phyloP scores from a whole-genome alignment of 2,329 filamentous ascomycete genomes.

The Ilyonectria mors-panacis region DNA sequence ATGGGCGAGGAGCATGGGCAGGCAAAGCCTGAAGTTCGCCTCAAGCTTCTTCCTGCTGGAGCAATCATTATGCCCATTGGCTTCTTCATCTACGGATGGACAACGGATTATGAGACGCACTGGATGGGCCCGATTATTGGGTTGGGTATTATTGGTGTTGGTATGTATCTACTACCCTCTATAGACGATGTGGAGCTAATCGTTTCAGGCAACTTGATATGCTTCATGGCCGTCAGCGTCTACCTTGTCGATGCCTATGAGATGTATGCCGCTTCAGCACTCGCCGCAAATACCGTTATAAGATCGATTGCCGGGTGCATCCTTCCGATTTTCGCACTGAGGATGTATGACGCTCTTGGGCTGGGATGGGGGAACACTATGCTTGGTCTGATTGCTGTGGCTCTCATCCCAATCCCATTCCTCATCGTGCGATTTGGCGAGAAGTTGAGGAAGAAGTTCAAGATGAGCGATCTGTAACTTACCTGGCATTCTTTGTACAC shows the following conservation, averaged over 20 bases:
- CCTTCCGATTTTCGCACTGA: conserved; percentile 1
- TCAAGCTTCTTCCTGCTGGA: conserved; percentile 27
- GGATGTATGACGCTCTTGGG: conserved; percentile 3
- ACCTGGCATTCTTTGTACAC: background rate
- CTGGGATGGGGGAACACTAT: conserved; percentile 6
- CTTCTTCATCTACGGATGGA: conserved; percentile 38
- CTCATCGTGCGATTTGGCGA: background rate
- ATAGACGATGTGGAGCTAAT: background rate
- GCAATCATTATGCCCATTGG: conserved; percentile 28
- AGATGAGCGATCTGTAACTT: background rate
- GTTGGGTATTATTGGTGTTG: conserved; percentile 23
- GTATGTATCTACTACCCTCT: conserved; percentile 5
- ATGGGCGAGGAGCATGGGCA: background rate
- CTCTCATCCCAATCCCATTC: background rate
- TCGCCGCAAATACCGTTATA: conserved; percentile 1
- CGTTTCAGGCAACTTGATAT: background rate
- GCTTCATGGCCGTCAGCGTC: conserved; percentile 6
- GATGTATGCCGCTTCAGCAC: background rate
- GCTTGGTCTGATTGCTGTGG: background rate
- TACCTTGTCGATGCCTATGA: conserved; percentile 2
- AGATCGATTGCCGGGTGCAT: background rate
- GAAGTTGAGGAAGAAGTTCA: conserved; percentile 1
- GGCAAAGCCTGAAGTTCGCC: conserved; percentile 28
- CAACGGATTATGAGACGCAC: conserved; percentile 31
- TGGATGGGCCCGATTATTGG: conserved; percentile 36